Base-by-base conservation (phyloP, 441 rosid species). In the Arabidopsis lyrata region DNA sequence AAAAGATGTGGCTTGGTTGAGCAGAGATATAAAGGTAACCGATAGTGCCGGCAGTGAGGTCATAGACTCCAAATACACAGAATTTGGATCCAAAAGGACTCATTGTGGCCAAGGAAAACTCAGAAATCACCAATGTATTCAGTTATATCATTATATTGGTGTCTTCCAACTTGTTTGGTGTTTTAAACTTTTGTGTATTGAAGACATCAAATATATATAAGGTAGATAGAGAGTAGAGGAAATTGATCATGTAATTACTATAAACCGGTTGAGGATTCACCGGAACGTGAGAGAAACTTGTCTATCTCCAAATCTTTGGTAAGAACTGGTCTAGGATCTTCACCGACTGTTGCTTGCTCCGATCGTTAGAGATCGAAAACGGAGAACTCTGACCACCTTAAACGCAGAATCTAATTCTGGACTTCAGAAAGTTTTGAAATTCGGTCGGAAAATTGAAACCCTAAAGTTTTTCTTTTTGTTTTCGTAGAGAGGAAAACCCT, bases 291-390 rank as follows among this genome's bases (percentile, higher is more conserved):
- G 58, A 5, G 6, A 65, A 35, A 7, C 32, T 47, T 47, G 56
- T 47, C 54, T 20, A 20, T 20, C 56, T 50, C 31, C 31, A 5
- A 10, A 48, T 10, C 14, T 16, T 11, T 15, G 11, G 22, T 48
- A 48, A 31, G 2, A 50, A 20, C 55, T 64, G 45, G 68, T 49
- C 34, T 65, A 50, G 27, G 29, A 39, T 53, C 36, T 24, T 39
- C 61, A n/a, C 5, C 13, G 38, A 54, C 12, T 36, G 31, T 18
- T 36, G 15, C 9, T 36, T 50, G 4, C 8, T 66, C 38, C 3
- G 2, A 52, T 54, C 12, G 15, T 16, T 41, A 22, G 20, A 32
- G 20, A 54, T 7, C 15, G 20, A 18, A 1, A 18, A 18, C 20
- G 1, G 52, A 16, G 31, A 67, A 66, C 9, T 10, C n/a, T 59